Conservation (phyloP, 768 basidiomycete species). For the Kwoniella botswanensis region DNA sequence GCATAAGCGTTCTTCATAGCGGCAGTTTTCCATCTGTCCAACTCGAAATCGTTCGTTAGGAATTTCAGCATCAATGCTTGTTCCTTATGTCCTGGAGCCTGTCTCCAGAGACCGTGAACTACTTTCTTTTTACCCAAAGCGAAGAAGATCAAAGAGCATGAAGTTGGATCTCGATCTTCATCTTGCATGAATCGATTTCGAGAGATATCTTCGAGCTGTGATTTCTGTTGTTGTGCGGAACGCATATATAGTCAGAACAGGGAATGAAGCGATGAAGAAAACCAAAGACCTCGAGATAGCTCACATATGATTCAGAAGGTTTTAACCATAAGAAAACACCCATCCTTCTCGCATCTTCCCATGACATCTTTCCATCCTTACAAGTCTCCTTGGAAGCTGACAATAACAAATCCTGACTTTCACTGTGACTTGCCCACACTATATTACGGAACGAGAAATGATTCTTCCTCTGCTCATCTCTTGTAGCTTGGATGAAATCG, state of each 20-base stretch:
- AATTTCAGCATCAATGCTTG: slow-evolving; percentile 89
- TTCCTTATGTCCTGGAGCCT: slow-evolving; percentile 91
- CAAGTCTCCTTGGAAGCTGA: slow-evolving; percentile 73
- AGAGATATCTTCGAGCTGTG: slow-evolving; percentile 82
- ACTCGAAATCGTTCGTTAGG: slow-evolving; percentile 82
- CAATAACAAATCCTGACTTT: slow-evolving; percentile 84
- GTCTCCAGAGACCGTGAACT: slow-evolving; percentile 93
- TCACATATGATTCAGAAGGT: slow-evolving; percentile 76
- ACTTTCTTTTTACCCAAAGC: slow-evolving; percentile 89
- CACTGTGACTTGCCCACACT: slow-evolving; percentile 96
- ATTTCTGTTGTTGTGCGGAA: slow-evolving; percentile 20
- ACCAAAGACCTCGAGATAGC: slow-evolving; percentile 39
- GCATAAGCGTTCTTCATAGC: slow-evolving; percentile 97
- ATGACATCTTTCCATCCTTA: slow-evolving; percentile 76
- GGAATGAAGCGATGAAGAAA: not conserved
- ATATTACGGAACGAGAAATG: slow-evolving; percentile 71
- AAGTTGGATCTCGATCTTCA: slow-evolving; percentile 83
- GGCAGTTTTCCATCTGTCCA: slow-evolving; percentile 84
- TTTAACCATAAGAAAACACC: slow-evolving; percentile 88
- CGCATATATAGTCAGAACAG: not conserved
- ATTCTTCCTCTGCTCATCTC: slow-evolving; percentile 16
- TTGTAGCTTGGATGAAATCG: not conserved
- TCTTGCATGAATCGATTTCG: slow-evolving; percentile 90
- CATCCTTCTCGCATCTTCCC: slow-evolving; percentile 83
- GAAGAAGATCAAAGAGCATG: slow-evolving; percentile 91